Evolutionary conservation across 2,329 filamentous ascomycete species (phyloP), one percentile per base, ranked within the genome.

Genomic region (Aspergillus caelatus): DNA sequence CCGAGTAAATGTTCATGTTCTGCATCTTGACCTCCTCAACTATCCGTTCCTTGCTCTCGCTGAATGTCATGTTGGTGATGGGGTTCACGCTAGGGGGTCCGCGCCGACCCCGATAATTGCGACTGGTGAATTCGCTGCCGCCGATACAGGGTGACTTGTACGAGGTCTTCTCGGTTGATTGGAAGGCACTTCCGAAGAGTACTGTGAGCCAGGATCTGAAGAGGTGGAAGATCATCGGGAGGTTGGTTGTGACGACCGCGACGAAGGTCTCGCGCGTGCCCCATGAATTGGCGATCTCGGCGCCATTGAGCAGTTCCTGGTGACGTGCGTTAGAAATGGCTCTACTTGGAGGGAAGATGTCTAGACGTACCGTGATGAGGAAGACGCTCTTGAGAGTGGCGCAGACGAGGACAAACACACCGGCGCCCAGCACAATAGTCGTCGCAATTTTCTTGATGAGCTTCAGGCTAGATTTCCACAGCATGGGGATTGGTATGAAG

Each of bases 401-500:
- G 46, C 82, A 82, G 43, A 82, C 78, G 54, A 83, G 84, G 55
- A 86, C 78, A 65, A 87, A 85, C 7, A 83, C 66, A 21, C 83
- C 84, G 5, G 83, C 82, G 26, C 80, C 78, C 66, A 86, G 86
- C 11, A 88, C 75, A 3, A 85, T 67, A 2, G 83, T 77, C 0
- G 86, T 73, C 0, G 81, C 80, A 0, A 82, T 66, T 68, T 87
- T 88, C 64, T 82, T 84, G 2, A 75, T 65, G 0, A 78, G 73
- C n/a, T 74, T 77, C 3, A 88, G 74, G 1, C 77, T 79, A 0
- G 85, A 81, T 55, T 75, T 75, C 82, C 82, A 86, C 4, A 88
- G 74, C 79, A 87, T 72, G 4, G 85, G 85, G n/a, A 88, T 76
- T 0, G 85, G 85, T 21, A 88, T 86, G 21, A 81, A 79, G 57